Percentiles rank a stretch among this genome's conserved stretches.
These are phyloP conservation scores for Starmerella ratchasimensis DNA, from an alignment of 805 yeast genomes.

Conservation along the genomic window DNA sequence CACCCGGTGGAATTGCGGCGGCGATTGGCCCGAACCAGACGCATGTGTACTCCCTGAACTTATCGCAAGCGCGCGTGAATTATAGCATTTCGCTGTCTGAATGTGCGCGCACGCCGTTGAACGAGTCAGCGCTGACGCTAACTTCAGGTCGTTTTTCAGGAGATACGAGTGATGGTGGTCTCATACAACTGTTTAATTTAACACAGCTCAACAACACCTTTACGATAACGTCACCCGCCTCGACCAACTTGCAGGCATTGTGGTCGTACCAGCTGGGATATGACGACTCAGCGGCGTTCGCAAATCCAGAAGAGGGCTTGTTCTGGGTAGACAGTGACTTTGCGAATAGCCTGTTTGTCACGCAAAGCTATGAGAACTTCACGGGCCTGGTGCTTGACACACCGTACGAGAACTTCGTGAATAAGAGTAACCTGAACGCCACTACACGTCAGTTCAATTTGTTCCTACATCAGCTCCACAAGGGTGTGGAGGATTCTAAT, in stretches of 20 bases:
- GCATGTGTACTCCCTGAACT: conserved; percentile 21
- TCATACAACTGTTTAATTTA: conserved; percentile 5
- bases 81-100: conserved; percentile 10
- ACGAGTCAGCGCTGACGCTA: conserved; percentile 3
- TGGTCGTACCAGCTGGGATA: conserved; percentile 60
- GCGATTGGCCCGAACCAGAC: conserved; percentile 26
- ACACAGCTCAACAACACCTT: conserved; percentile 8
- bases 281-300: conserved; percentile 26
- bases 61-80: conserved; percentile 1
- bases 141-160: conserved; percentile 4
- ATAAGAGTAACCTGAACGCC: conserved; percentile 4
- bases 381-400: conserved; percentile 6
- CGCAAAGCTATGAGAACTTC: conserved; percentile 24
- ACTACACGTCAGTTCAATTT: conserved; percentile 11
- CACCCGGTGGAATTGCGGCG: conserved; percentile 16
- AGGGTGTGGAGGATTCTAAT: conserved; percentile 17
- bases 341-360: conserved; percentile 48
- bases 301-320: conserved; percentile 15
- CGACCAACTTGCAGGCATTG: conserved; percentile 7
- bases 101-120: conserved; percentile 11
- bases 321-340: conserved; percentile 57
- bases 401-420: conserved; percentile 11
- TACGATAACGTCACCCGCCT: conserved; percentile 3
- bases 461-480: conserved; percentile 11
- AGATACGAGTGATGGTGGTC: conserved; percentile 16